These are phyloP conservation scores for Bryopsis sp. DNA, from an alignment of 139 green algal genomes.

Conservation along the genomic window DNA sequence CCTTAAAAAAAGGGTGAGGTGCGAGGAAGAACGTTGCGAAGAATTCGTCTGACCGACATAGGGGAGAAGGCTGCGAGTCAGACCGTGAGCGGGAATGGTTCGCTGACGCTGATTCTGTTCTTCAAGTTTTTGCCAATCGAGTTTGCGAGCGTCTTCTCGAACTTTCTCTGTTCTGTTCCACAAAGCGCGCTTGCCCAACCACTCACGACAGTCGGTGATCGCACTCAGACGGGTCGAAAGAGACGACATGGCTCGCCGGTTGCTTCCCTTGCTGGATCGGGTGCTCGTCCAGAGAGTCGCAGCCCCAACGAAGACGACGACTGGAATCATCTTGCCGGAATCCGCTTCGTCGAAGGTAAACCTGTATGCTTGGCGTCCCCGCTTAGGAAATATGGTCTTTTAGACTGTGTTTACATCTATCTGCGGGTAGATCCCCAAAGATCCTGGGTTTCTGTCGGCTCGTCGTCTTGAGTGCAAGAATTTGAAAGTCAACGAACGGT, in stretches of 20 bases:
- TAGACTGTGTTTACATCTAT: no score
- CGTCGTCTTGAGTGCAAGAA: neutral
- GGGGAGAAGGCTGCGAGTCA: no score
- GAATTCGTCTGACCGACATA: no score
- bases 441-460: no score
- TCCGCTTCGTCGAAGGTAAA: conserved; percentile 57
- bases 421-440: no score
- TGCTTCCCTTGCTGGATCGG: conserved; percentile 53
- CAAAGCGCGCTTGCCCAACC: neutral
- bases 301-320: conserved; percentile 65
- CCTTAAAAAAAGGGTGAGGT: no score
- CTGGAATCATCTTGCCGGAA: conserved; percentile 91
- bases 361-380: neutral
- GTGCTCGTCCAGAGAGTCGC: conserved; percentile 85
- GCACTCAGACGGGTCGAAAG: neutral
- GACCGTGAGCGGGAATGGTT: no score
- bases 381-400: neutral
- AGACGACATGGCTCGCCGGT: conserved; percentile 24
- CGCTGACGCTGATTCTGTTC: no score
- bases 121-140: no score
- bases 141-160: no score
- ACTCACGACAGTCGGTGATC: neutral
- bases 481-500: neutral
- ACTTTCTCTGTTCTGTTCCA: no score
- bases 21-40: no score